Evolutionary conservation across 495 filamentous ascomycete species (phyloP).

Genomic region (Clavariopsis aquatica): DNA sequence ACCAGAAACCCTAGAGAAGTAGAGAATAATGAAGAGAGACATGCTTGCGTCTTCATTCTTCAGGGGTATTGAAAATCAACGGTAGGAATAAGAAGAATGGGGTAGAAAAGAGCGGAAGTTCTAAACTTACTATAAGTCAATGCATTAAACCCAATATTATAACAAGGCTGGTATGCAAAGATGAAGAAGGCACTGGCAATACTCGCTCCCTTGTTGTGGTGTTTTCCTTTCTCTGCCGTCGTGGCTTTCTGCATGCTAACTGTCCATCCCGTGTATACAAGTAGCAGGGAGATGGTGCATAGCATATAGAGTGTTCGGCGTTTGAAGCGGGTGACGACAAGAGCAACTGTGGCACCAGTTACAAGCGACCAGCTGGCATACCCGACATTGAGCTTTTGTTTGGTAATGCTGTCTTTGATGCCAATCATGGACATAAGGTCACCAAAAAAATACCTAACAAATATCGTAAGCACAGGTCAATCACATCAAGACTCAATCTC

Average conservation of each 20-base stretch:
- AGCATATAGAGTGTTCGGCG: conserved; percentile 61
- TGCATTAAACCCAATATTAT: conserved; percentile 67
- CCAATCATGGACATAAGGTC: conserved; percentile 53
- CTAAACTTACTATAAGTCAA: conserved; percentile 59
- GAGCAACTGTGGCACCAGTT: conserved; percentile 52
- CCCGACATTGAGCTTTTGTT: conserved; percentile 59
- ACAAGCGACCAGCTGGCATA: conserved; percentile 60
- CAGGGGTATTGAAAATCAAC: background rate
- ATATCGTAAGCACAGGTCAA: conserved; percentile 11
- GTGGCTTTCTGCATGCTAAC: conserved; percentile 58
- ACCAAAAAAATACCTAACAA: conserved; percentile 54
- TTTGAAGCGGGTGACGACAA: conserved; percentile 55
- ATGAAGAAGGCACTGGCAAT: conserved; percentile 61
- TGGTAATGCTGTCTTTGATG: conserved; percentile 53
- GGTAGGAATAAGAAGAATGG: background rate
- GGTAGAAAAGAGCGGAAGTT: background rate
- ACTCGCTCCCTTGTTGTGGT: conserved; percentile 4
- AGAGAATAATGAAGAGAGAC: background rate
- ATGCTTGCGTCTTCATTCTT: too few species aligned
- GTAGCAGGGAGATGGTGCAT: conserved; percentile 54
- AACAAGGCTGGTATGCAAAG: conserved; percentile 62
- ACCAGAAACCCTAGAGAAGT: too few species aligned
- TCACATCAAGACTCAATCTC: background rate
- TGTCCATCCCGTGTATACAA: conserved; percentile 61
- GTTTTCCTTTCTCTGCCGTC: conserved; percentile 45